These are phyloP conservation scores for Phytophthora agathidicida DNA, from an alignment of 352 stramenopile species.

Conservation along the genomic window DNA sequence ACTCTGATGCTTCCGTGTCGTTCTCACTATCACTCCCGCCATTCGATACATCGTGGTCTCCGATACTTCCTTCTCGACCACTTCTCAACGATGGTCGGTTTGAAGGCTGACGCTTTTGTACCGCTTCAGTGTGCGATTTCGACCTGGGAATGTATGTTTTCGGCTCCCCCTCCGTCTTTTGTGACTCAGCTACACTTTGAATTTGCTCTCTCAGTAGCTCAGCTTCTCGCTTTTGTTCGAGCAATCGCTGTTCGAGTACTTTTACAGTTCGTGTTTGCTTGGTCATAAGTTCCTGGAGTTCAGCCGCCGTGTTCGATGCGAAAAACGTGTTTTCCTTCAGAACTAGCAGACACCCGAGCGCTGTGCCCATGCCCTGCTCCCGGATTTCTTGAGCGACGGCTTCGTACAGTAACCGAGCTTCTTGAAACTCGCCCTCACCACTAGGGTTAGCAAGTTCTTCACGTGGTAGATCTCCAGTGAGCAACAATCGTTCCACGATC, in stretches of 20 bases:
- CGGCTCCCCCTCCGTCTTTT: neutral
- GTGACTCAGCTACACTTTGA: constrained; percentile 18
- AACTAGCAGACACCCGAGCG: constrained; percentile 58
- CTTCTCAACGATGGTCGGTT: constrained; percentile 9
- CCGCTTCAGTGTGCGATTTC: constrained; percentile 37
- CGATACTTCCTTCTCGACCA: constrained; percentile 10
- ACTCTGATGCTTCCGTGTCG: constrained; percentile 49
- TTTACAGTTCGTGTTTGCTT: constrained; percentile 62
- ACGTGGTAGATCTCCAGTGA: constrained; percentile 52
- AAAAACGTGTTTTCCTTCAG: constrained; percentile 80
- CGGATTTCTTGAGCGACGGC: constrained; percentile 47
- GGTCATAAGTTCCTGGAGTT: constrained; percentile 64
- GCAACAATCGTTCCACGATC: constrained; percentile 57
- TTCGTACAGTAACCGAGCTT: constrained; percentile 39
- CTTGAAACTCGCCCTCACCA: constrained; percentile 29
- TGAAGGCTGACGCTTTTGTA: constrained; percentile 15
- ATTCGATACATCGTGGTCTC: constrained; percentile 20
- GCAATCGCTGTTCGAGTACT: constrained; percentile 56
- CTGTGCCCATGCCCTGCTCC: constrained; percentile 47
- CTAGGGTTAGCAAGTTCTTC: constrained; percentile 35
- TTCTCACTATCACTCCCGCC: constrained; percentile 50
- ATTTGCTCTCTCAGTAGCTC: constrained; percentile 60
- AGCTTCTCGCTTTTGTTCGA: constrained; percentile 63
- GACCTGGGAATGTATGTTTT: constrained; percentile 25
- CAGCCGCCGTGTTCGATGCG: constrained; percentile 58